Conservation (phyloP, 1,139 yeast genomes). For the Nadsonia commutata region DNA sequence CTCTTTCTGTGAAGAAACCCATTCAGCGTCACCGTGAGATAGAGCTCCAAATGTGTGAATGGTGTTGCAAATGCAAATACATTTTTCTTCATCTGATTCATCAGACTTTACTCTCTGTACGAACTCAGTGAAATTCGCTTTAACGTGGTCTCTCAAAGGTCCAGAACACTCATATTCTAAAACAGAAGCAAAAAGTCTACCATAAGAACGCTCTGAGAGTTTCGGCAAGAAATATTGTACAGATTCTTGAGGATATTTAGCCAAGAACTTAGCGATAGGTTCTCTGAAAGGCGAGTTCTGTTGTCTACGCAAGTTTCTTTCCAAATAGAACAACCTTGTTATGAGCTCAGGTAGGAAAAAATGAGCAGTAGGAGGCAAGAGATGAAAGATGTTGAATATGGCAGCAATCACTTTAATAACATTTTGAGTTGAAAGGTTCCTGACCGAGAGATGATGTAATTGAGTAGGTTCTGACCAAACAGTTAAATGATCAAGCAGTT, state of each 20-base stretch:
- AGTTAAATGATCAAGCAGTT: constrained; percentile 79
- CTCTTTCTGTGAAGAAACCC: constrained; percentile 46
- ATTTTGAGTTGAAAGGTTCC: constrained; percentile 63
- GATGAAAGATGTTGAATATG: constrained; percentile 79
- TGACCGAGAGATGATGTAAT: constrained; percentile 53
- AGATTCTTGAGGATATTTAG: constrained; percentile 68
- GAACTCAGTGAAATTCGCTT: constrained; percentile 34
- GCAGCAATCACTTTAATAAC: constrained; percentile 81
- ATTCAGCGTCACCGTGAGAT: constrained; percentile 36
- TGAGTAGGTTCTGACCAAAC: constrained; percentile 92
- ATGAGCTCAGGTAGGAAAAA: constrained; percentile 83
- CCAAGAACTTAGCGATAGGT: constrained; percentile 81
- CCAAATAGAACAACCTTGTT: constrained; percentile 60
- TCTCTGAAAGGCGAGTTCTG: constrained; percentile 78
- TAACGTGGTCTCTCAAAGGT: constrained; percentile 40
- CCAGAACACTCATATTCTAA: constrained; percentile 44
- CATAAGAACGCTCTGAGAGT: constrained; percentile 53
- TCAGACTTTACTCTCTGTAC: constrained; percentile 28
- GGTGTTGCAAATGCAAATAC: constrained; percentile 54
- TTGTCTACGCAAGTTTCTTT: constrained; percentile 71
- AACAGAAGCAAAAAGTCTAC: constrained; percentile 48
- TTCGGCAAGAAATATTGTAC: constrained; percentile 55
- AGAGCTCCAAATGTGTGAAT: constrained; percentile 50
- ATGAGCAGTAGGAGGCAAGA: constrained; percentile 83
- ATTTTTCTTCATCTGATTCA: constrained; percentile 37